Evolutionary conservation across 495 filamentous ascomycete species (phyloP).

Genomic region (Rusavskia elegans): DNA sequence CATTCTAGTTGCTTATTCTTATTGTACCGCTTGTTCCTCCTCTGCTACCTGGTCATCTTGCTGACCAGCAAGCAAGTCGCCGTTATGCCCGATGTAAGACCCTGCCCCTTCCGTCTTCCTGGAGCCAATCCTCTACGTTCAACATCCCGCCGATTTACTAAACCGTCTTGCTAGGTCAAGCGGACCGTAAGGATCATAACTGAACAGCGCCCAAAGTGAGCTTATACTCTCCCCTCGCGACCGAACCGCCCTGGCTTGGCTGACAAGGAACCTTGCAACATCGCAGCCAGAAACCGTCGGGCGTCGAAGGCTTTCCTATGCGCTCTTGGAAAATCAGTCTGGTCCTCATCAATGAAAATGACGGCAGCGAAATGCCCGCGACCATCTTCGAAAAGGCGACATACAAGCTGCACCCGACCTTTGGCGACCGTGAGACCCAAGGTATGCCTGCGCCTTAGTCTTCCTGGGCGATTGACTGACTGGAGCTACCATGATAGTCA

Average conservation of each 20-base stretch:
- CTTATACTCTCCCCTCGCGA: conserved; percentile 5
- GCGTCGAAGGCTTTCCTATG: conserved; percentile 79
- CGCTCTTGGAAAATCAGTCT: conserved; percentile 53
- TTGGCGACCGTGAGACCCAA: conserved; percentile 61
- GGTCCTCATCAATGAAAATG: conserved; percentile 38
- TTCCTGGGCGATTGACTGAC: not conserved
- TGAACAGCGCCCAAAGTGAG: conserved; percentile 52
- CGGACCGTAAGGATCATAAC: conserved; percentile 84
- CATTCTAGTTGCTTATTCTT: no score
- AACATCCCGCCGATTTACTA: not conserved
- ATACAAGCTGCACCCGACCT: conserved; percentile 88
- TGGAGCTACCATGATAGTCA: conserved; percentile 30
- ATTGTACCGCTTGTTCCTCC: no score
- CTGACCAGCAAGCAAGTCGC: no score
- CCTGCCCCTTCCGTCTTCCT: not conserved
- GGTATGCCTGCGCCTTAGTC: conserved; percentile 35
- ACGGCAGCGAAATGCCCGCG: conserved; percentile 54
- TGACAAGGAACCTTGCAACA: conserved; percentile 5
- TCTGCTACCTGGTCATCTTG: no score
- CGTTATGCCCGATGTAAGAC: conserved; percentile 11
- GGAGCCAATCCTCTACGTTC: no score
- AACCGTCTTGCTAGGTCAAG: conserved; percentile 42
- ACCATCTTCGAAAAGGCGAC: conserved; percentile 77
- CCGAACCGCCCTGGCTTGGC: not conserved
- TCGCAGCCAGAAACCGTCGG: conserved; percentile 48